Evolutionary conservation across 352 stramenopile species (phyloP), one percentile per base, ranked within the genome.

Genomic region (Phytophthora kernoviae): DNA sequence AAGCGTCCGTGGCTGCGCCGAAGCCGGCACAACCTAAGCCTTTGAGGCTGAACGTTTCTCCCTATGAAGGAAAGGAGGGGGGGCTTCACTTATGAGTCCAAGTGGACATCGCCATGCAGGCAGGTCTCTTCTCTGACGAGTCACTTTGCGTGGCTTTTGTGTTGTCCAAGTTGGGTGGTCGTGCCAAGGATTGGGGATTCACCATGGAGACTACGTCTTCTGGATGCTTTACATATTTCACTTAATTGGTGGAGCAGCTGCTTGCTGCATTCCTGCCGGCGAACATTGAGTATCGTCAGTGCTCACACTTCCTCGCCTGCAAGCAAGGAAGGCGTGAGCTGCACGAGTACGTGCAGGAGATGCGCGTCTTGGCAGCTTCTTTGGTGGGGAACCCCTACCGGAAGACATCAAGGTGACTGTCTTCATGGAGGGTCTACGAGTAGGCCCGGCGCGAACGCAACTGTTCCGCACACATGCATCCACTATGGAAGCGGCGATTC

Each of bases 271-370:
- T 68, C 34, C 30, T 59, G 1, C 66, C 61, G 26, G 50, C 60
- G 24, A 64, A 74, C 32, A 47, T 62, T 18, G 48, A 50, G 2
- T 61, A 64, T 51, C 54, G 54, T 8, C 58, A 64, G 43, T 58
- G 58, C 1, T 63, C 37, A 32, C 52, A 41, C n/a, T 77, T 70
- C 32, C 63, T 70, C 9, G 27, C 47, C 5, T 62, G 50, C 21
- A 51, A 54, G 8, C 62, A 73, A 61, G 51, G 55, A 17, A 56
- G 64, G 17, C 42, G 48, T 18, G 53, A 65, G 1, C 21, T 64
- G 17, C 52, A 58, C 42, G 32, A 30, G 1, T 64, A 41, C 20
- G 52, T 63, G 10, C 52, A 71, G 36, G 57, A 67, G 47, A 39
- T 66, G 37, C 51, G 62, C 21, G 39, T 44, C 1, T 24, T 22